Percentiles rank a stretch among this genome's conserved stretches.
These are phyloP conservation scores for Arthrobotrys musiformis DNA, from an alignment of 2,329 filamentous ascomycete species.

Conservation along the genomic window DNA sequence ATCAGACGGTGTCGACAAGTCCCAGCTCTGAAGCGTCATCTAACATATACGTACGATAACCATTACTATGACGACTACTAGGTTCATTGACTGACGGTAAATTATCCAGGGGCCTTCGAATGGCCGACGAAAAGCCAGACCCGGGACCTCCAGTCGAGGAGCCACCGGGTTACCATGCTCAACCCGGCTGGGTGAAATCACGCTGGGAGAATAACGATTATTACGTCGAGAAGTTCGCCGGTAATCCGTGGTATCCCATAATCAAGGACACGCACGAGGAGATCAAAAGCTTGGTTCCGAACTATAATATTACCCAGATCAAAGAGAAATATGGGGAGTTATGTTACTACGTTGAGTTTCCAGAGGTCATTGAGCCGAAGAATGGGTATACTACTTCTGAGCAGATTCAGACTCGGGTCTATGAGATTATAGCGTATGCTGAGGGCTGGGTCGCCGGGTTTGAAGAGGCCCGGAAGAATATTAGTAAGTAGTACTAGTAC, in stretches of 20 bases:
- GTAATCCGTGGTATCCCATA: neutral
- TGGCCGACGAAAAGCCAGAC: neutral
- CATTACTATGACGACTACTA: too few species aligned
- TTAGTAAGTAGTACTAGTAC: too few species aligned
- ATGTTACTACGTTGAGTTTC: neutral
- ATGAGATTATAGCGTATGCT: neutral
- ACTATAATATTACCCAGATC: neutral
- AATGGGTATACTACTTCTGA: neutral
- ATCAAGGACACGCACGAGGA: neutral
- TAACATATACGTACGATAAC: too few species aligned
- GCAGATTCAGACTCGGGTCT: neutral
- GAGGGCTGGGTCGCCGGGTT: neutral
- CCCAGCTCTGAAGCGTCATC: too few species aligned
- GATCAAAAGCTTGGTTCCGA: neutral
- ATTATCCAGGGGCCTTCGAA: too few species aligned
- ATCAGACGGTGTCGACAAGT: too few species aligned
- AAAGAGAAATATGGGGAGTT: neutral
- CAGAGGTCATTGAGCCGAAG: neutral
- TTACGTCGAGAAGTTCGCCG: neutral
- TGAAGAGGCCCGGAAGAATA: neutral
- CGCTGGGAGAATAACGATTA: conserved; percentile 4
- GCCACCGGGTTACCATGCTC: neutral
- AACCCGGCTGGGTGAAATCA: neutral
- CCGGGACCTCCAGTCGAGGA: neutral
- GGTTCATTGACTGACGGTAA: too few species aligned